These are phyloP conservation scores for Trametes villosa DNA, from an alignment of 768 basidiomycete genomes.

Conservation along the genomic window DNA sequence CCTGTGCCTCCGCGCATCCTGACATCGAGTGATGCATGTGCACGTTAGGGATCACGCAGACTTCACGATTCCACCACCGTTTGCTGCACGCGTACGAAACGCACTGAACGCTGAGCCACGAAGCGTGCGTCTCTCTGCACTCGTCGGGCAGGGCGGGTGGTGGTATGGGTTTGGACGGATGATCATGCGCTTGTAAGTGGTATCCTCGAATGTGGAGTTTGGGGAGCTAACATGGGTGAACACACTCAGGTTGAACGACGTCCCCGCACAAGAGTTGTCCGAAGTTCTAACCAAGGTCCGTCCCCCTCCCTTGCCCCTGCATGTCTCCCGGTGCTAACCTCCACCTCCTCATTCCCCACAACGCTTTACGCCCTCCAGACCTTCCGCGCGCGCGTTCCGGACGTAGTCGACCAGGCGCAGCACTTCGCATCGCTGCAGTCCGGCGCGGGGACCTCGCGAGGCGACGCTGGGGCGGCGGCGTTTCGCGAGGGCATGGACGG, in stretches of 20 bases:
- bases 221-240: not conserved
- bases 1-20: not conserved
- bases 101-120: slow-evolving; percentile 89
- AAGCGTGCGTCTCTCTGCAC: slow-evolving; percentile 78
- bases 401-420: slow-evolving; percentile 85
- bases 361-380: slow-evolving; percentile 50
- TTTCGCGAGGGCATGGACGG: slow-evolving; percentile 92
- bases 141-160: slow-evolving; percentile 84
- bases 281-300: slow-evolving; percentile 68
- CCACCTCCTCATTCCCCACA: slow-evolving; percentile 17
- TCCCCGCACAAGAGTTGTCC: slow-evolving; percentile 72
- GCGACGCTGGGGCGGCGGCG: slow-evolving; percentile 63
- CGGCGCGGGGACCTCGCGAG: slow-evolving; percentile 46
- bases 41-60: slow-evolving; percentile 80
- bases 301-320: not conserved
- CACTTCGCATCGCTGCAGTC: slow-evolving; percentile 63
- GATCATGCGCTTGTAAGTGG: slow-evolving; percentile 79
- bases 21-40: not conserved
- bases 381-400: slow-evolving; percentile 76
- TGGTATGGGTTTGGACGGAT: slow-evolving; percentile 95
- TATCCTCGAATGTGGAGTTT: not conserved
- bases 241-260: slow-evolving; percentile 68
- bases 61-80: slow-evolving; percentile 81
- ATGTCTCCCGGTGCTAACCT: too few relatives aligned
- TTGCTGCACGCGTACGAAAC: slow-evolving; percentile 75